phyloP scores from a whole-genome alignment of 2,329 filamentous ascomycete species.

The Penicillium sp. region DNA sequence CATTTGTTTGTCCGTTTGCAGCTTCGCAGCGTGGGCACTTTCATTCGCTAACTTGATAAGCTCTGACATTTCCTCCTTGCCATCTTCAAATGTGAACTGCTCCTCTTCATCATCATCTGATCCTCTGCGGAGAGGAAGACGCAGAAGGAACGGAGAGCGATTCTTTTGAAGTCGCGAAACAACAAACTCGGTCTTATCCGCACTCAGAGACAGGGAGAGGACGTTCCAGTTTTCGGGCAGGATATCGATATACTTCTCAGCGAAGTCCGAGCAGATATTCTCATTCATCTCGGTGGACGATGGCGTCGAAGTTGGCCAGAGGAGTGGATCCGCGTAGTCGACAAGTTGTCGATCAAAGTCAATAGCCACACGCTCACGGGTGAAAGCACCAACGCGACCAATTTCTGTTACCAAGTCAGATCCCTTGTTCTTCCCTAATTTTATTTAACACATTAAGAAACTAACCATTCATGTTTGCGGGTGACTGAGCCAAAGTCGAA shows the following conservation, averaged over 20 bases:
- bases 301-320: conserved; percentile 52
- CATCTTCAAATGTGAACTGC: conserved; percentile 81
- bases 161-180: conserved; percentile 82
- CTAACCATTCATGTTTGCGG: conserved; percentile 46
- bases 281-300: conserved; percentile 22
- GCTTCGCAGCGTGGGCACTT: conserved; percentile 74
- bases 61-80: conserved; percentile 76
- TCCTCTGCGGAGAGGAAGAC: conserved; percentile 81
- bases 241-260: conserved; percentile 80
- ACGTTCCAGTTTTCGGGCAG: conserved; percentile 84
- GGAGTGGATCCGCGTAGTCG: conserved; percentile 49
- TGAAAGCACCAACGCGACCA: conserved; percentile 46
- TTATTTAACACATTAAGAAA: background rate
- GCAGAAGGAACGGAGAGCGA: conserved; percentile 80
- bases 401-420: conserved; percentile 38
- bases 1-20: conserved; percentile 73
- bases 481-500: conserved; percentile 32
- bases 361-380: conserved; percentile 45
- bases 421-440: background rate
- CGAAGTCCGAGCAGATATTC: conserved; percentile 66
- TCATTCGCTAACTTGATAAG: conserved; percentile 82
- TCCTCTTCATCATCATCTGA: conserved; percentile 77
- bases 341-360: conserved; percentile 51
- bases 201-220: conserved; percentile 81
- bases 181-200: conserved; percentile 80